A percentile compares a stretch with the other conserved stretches of the same genome.
phyloP scores from a whole-genome alignment of 2,329 filamentous ascomycete genomes.

The Colletotrichum simmondsii region DNA sequence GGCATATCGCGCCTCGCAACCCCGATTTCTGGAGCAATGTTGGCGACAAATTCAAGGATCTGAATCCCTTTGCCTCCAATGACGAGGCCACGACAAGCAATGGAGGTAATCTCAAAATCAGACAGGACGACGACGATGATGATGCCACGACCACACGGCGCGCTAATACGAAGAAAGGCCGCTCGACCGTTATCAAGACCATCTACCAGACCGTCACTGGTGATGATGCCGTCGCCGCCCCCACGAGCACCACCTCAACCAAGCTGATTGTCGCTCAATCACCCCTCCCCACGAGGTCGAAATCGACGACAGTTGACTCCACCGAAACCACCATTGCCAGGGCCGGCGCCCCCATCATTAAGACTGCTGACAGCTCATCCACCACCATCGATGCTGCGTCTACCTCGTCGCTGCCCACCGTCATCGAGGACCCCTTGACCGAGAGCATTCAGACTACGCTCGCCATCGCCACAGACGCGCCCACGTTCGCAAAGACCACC shows the following conservation, averaged over 20 bases:
- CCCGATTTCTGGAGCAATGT: constrained; percentile 33
- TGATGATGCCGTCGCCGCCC: background rate
- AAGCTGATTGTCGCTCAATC: constrained; percentile 48
- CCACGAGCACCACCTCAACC: constrained; percentile 30
- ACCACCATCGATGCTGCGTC: constrained; percentile 9
- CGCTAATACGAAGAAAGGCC: constrained; percentile 31
- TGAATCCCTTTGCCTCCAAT: constrained; percentile 25
- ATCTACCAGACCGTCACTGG: constrained; percentile 51
- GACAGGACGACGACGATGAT: constrained; percentile 22
- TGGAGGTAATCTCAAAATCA: constrained; percentile 29
- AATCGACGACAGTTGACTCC: background rate
- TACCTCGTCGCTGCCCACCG: constrained; percentile 37
- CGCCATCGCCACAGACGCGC: constrained; percentile 40
- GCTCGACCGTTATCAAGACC: constrained; percentile 46
- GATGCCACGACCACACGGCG: constrained; percentile 14
- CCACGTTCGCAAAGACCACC: constrained; percentile 42
- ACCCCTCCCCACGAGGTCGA: constrained; percentile 7
- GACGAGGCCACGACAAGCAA: constrained; percentile 20
- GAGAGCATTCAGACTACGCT: constrained; percentile 37
- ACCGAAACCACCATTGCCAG: constrained; percentile 24
- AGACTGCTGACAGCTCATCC: constrained; percentile 20
- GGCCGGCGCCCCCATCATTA: constrained; percentile 13
- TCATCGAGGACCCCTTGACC: constrained; percentile 40
- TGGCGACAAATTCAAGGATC: constrained; percentile 14
- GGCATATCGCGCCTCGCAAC: constrained; percentile 25